These are phyloP conservation scores for Cyberlindnera xylosilytica DNA, from an alignment of 805 yeast species.

Conservation along the genomic window DNA sequence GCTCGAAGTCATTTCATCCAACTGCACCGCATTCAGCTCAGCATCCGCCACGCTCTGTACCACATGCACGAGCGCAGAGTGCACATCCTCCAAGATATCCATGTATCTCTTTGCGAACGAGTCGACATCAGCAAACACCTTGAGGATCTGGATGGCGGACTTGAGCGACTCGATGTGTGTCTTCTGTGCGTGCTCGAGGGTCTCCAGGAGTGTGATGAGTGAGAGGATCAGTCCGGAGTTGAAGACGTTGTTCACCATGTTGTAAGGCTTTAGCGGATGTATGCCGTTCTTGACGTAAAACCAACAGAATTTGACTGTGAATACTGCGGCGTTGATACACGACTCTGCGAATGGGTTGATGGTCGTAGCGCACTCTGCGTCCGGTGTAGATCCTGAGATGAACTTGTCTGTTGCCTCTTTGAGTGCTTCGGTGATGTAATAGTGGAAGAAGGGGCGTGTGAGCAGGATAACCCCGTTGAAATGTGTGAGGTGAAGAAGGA, in stretches of 20 bases:
- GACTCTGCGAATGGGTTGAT: conserved; percentile 30
- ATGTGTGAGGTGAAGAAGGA: conserved; percentile 34
- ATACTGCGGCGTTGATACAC: conserved; percentile 32
- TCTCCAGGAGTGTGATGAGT: conserved; percentile 23
- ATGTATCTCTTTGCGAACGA: conserved; percentile 7
- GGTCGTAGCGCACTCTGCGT: conserved; percentile 10
- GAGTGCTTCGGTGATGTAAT: conserved; percentile 20
- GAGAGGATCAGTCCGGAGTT: conserved; percentile 35
- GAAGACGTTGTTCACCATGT: conserved; percentile 30
- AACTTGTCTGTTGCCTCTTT: conserved; percentile 7
- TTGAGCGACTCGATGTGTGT: conserved; percentile 10
- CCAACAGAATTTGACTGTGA: conserved; percentile 30
- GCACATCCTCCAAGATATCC: conserved; percentile 11
- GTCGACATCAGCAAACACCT: conserved; percentile 1
- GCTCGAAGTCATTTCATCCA: conserved; percentile 9
- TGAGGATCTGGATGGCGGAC: conserved; percentile 3
- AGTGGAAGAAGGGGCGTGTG: conserved; percentile 39
- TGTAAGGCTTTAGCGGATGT: conserved; percentile 34
- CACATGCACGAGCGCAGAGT: conserved; percentile 14
- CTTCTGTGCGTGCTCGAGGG: conserved; percentile 1
- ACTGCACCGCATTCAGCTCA: neutral
- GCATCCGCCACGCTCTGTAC: neutral
- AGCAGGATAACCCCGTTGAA: conserved; percentile 34
- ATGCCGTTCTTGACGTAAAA: conserved; percentile 22
- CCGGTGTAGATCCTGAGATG: neutral